Evolutionary conservation across 1,284 basidiomycete species (phyloP), one percentile per base, ranked within the genome.

Genomic region (Rhodotorula mucilaginosa): DNA sequence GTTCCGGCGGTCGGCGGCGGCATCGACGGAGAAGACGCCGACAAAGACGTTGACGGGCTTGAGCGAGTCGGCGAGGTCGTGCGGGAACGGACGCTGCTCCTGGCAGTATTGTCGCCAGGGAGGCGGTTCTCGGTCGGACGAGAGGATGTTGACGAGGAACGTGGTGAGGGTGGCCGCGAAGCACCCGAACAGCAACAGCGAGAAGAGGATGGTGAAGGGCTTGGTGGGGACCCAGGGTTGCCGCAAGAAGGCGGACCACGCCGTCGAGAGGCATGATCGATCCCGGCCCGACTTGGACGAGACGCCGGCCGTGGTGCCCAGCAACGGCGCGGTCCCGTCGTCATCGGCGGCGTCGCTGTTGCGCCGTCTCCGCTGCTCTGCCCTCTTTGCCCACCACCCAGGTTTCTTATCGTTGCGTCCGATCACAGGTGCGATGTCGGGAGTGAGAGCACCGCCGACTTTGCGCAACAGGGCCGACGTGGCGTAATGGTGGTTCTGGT

Each of bases 71-170:
- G 82, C 81, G 39, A 81, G 79, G 4, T 78, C 77, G 76, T 83
- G 81, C 8, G 82, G 81, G 71, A 84, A 84, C 5, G 79, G 70
- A 0, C 79, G 79, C 69, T 82, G 81, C 56, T 78, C 77, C 60
- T 79, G 78, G 82, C 96, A 98, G 81, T 96, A 96, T 39, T 89
- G 88, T 75, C 93, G 88, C 93, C 94, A 99, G 58, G 95, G 94
- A 46, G 96, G 83, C 21, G 93, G 90, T 68, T 91, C 90, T 81
- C 97, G 97, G 85, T 99, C 96, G 59, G 94, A 93, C 80, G 97
- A 95, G 79, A 97, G 87, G 74, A 95, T 87, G 81, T 96, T 90
- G 80, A 93, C 94, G 81, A 97, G 86, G 67, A 91, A 84, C 70
- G 92, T 87, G 10, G 84, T 85, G 29, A 82, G 60, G 26, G 75